Evolutionary conservation across 2,329 filamentous ascomycete species (phyloP).

Genomic region (Diaporthe humulicola): DNA sequence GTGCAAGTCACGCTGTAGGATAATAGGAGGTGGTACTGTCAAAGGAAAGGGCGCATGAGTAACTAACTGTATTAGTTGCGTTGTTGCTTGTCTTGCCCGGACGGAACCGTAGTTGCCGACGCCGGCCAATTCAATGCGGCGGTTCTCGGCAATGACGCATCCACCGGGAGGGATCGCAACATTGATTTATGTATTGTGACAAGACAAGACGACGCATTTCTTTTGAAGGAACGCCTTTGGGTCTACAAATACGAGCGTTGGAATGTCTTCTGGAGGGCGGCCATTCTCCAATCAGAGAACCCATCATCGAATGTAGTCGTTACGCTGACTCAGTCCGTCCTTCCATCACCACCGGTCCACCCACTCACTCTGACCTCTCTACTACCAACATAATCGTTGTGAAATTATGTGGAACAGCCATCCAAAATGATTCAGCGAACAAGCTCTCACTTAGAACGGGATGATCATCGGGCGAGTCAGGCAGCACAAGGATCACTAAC

Average conservation of each 20-base stretch:
- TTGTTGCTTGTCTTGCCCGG: background rate
- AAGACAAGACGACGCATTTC: background rate
- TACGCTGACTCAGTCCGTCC: background rate
- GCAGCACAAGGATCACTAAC: background rate
- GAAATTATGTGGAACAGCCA: background rate
- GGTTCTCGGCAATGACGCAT: slow-evolving; percentile 24
- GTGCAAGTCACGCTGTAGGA: background rate
- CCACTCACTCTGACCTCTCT: background rate
- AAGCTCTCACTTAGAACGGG: background rate
- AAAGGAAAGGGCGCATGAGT: background rate
- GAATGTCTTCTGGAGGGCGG: background rate
- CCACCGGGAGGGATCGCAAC: slow-evolving; percentile 5
- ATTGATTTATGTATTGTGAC: too few species aligned
- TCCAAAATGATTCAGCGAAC: background rate
- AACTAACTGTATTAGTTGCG: slow-evolving; percentile 1
- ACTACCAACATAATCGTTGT: background rate
- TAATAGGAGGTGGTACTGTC: background rate
- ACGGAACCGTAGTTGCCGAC: slow-evolving; percentile 12
- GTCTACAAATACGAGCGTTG: too few species aligned
- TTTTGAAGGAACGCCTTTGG: background rate
- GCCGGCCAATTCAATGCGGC: slow-evolving; percentile 27
- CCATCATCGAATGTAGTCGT: background rate
- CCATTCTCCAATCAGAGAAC: background rate
- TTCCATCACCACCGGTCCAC: background rate
- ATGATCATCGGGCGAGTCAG: background rate